Evolutionary conservation across 148 eudicot species (phyloP).

Genomic region (Rhododendron ferrugineum): DNA sequence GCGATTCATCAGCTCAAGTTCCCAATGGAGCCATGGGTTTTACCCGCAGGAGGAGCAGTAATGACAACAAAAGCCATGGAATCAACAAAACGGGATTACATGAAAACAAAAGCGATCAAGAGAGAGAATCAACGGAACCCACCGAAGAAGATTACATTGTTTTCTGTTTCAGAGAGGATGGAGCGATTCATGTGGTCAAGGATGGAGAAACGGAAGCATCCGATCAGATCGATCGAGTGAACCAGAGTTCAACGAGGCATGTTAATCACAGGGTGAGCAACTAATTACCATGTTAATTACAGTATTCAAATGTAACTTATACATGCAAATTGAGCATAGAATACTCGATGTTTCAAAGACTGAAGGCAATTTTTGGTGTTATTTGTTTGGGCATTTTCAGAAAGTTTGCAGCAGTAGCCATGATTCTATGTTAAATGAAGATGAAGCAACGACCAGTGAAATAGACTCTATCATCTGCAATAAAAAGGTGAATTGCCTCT

Average conservation of each 20-base stretch:
- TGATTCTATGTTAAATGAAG: neutral
- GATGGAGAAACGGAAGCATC: conserved; percentile 29
- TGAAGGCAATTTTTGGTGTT: neutral
- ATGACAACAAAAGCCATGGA: neutral
- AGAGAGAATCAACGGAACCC: neutral
- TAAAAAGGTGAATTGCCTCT: neutral
- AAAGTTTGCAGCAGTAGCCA: neutral
- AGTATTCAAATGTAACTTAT: neutral
- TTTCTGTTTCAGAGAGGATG: conserved; percentile 67
- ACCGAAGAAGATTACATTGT: conserved; percentile 65
- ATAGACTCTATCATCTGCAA: neutral
- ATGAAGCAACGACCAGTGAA: neutral
- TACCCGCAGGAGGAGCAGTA: neutral
- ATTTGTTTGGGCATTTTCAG: neutral
- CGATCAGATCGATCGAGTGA: neutral
- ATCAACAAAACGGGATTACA: neutral
- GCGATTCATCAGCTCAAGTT: conserved; percentile 7
- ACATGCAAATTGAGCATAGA: neutral
- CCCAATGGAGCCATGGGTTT: neutral
- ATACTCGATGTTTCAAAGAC: neutral
- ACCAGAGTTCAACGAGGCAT: conserved; percentile 13
- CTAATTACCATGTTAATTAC: neutral
- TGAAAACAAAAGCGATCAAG: neutral
- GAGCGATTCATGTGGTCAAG: conserved; percentile 47
- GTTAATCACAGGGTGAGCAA: conserved; percentile 24